phyloP scores from a whole-genome alignment of 345 rosid species.

The Murraya koenigii region DNA sequence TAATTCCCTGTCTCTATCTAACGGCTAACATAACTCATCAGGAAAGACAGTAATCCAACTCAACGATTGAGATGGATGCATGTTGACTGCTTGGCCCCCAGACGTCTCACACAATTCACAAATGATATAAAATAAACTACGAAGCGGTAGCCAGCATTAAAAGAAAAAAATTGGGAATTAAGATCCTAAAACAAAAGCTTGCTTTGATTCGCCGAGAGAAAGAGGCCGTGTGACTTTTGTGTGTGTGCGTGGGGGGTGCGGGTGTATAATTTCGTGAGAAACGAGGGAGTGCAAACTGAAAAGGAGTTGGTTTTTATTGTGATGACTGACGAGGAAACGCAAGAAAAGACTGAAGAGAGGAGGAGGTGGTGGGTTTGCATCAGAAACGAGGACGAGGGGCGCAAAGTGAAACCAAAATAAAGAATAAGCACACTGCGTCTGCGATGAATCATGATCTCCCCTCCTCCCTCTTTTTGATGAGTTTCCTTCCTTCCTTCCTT shows the following conservation, averaged over 20 bases:
- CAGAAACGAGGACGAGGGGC: conserved; percentile 27
- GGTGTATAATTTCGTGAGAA: conserved; percentile 21
- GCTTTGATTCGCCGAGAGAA: neutral
- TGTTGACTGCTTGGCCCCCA: neutral
- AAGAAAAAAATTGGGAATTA: neutral
- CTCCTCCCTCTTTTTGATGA: conserved; percentile 14
- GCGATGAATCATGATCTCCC: too few species aligned
- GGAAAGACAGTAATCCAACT: neutral
- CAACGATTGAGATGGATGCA: conserved; percentile 5
- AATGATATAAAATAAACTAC: neutral
- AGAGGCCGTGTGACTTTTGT: conserved; percentile 5
- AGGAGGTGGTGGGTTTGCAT: conserved; percentile 17
- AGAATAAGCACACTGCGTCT: conserved; percentile 24
- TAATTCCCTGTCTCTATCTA: neutral
- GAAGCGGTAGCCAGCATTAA: neutral
- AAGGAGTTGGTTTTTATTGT: too few species aligned
- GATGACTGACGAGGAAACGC: conserved; percentile 9
- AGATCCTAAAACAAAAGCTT: neutral
- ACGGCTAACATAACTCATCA: neutral
- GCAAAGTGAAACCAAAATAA: neutral
- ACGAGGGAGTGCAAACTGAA: conserved; percentile 28
- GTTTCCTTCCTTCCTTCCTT: conserved; percentile 24
- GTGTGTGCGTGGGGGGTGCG: neutral
- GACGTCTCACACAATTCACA: neutral
- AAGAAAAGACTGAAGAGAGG: conserved; percentile 21